Conservation (phyloP, 768 basidiomycete species). For the Pulveroboletus sp. region DNA sequence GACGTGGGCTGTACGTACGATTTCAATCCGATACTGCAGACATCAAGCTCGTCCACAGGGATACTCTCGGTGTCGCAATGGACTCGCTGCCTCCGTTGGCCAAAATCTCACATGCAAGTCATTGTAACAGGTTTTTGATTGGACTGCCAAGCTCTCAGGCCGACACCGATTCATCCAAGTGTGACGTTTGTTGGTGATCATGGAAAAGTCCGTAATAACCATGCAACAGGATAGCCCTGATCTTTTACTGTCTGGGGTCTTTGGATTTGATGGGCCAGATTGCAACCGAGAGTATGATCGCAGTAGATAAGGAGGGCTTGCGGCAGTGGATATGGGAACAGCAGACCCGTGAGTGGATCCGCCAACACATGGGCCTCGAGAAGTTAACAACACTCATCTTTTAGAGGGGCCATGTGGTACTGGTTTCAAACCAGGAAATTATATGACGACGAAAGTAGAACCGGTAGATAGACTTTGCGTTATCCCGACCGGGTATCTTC, state of each 20-base stretch:
- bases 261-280: conserved; percentile 69
- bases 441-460: conserved; percentile 45
- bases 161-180: conserved; percentile 73
- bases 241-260: conserved; percentile 83
- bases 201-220: conserved; percentile 9
- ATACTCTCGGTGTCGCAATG: conserved; percentile 4
- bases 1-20: not conserved
- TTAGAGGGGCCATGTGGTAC: conserved; percentile 55
- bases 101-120: conserved; percentile 53
- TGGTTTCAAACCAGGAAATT: conserved; percentile 73
- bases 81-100: conserved; percentile 29
- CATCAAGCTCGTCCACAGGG: no score
- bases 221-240: conserved; percentile 64
- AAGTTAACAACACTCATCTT: not conserved
- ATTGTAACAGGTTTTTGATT: conserved; percentile 63
- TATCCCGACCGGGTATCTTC: not conserved
- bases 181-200: conserved; percentile 18
- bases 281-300: conserved; percentile 36
- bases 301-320: conserved; percentile 59
- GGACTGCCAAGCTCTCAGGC: conserved; percentile 67
- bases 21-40: no score
- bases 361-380: not conserved
- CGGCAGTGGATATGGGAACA: conserved; percentile 87
- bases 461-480: conserved; percentile 7
- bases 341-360: conserved; percentile 50